Base-by-base conservation (phyloP, 805 yeast species). In the Henningerozyma blattae region DNA sequence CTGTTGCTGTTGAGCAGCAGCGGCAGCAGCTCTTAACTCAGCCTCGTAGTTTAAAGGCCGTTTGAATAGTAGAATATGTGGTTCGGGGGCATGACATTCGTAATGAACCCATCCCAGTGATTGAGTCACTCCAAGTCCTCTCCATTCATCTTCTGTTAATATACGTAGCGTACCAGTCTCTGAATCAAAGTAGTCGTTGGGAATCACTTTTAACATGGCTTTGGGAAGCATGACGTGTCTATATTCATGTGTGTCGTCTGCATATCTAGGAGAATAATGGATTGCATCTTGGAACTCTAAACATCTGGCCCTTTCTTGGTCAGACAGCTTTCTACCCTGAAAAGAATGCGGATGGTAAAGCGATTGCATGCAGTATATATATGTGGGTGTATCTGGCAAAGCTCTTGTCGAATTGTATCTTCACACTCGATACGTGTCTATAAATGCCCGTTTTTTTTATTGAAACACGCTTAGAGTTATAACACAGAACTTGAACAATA, bases 51-150 rank as follows among this genome's bases (percentile, higher is more conserved):
- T 70, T 28, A 72, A 63, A 15, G 82, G 72, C 50, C 87, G 70
- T 59, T 81, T 80, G 62, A 91, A 91, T 40, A 91, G 66, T 41
- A 91, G 64, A 40, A 91, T 91, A 54, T 91, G 98, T 18, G 99
- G 99, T 59, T 91, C 99, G 29, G 99, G 99, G 1, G 97, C 82
- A 56, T 91, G 98, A 28, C 95, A 87, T 51, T 91, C 98, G 53
- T 89, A 91, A 58, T 91, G 98, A 35, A 71, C 91, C 98, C 98
- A 91, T 1, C 98, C 98, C 40, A 91, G 65, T 25, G 94, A 82
- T 58, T 91, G 99, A 5, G 97, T 91, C 49, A 91, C 86, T 3
- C 99, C 99, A 32, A 91, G 64, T 1, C 96, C 97, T 57, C 99
- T 70, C 99, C 99, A 91, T 59, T 91, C 99, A 45, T 91, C 97